These are phyloP conservation scores for Ensete glaucum DNA, from an alignment of 176 grass and related monocot genomes.

Conservation along the genomic window DNA sequence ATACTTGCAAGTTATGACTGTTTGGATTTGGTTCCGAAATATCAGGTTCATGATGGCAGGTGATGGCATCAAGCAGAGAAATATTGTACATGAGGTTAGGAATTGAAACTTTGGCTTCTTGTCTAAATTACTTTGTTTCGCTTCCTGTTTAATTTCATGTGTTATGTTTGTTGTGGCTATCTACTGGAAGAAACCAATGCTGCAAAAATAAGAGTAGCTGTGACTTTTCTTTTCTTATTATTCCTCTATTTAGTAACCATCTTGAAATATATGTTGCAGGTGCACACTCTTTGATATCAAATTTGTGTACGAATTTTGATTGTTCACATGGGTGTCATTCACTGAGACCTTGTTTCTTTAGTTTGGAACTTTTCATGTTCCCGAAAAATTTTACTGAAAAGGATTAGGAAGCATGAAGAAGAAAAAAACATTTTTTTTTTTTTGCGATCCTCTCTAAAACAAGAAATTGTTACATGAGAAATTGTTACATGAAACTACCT, in stretches of 20 bases:
- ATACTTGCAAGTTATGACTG: not conserved
- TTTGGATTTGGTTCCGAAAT: conserved; percentile 18
- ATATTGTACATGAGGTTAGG: conserved; percentile 49
- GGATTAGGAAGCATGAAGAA: too few species aligned
- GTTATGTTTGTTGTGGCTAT: not conserved
- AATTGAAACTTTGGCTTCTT: conserved; percentile 5
- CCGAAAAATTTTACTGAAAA: too few species aligned
- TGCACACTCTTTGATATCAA: not conserved
- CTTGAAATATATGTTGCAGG: not conserved
- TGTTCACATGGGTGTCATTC: not conserved
- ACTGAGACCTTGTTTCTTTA: not conserved
- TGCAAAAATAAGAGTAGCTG: not conserved
- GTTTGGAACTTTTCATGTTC: too few species aligned
- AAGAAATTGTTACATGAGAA: not conserved
- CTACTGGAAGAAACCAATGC: not conserved
- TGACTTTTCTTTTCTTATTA: not conserved
- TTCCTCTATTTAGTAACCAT: not conserved
- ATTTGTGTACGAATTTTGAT: not conserved
- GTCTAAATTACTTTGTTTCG: not conserved
- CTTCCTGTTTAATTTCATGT: not conserved
- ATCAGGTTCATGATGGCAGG: conserved; percentile 88
- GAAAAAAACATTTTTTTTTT: too few species aligned
- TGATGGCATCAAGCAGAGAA: conserved; percentile 84
- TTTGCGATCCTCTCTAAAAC: not conserved
- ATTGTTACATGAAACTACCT: not conserved